Base-by-base conservation (phyloP, 805 yeast genomes). In the Metschnikowia vanudenii region DNA sequence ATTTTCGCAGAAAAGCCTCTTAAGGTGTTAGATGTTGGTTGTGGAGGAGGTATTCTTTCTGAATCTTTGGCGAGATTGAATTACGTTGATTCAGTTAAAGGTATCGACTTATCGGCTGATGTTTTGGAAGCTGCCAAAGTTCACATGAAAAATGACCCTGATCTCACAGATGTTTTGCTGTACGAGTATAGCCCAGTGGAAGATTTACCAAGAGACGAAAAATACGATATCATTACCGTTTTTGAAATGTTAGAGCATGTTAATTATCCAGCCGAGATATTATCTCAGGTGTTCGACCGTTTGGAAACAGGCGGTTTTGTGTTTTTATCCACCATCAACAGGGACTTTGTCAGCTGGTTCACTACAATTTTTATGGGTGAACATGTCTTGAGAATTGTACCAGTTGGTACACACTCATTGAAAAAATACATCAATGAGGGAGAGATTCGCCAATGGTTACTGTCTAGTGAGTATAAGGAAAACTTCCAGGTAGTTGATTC, bases 231-330 rank as follows among this genome's bases (percentile, higher is more conserved):
- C 2, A 82, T 94, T 4, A 88, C 97, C 1, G 79, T 91, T 80
- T 88, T 92, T 76, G 99, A 94, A 64, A 83, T 94, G 80, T 73
- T 94, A 31, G 99, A 94, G 64, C 99, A 94, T 62, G 97, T 94
- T 3, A 88, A 87, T 47, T 77, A 80, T 49, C 99, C 99, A 0
- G 68, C 88, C 0, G 80, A 77, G 43, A 85, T 91, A 13, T 65
- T 94, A 45, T 64, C 72, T n/a, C 78, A 77, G 40, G 95, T 95
- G 0, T 71, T 90, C 61, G 58, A 69, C 31, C 80, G 81, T 49
- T 82, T 92, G 31, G 79, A 80, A 46, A 85, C 84, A 0, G 92
- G 91, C 8, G 98, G 99, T 26, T 80, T 86, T 74, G 62, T 92
- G 29, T 89, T 94, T 59, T 60, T 91, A 43, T 89, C 97, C 32